Percentiles rank a stretch among this genome's conserved stretches.
Conservation (phyloP, 2,329 filamentous ascomycete genomes). For the Dichotomopilus funicola region DNA sequence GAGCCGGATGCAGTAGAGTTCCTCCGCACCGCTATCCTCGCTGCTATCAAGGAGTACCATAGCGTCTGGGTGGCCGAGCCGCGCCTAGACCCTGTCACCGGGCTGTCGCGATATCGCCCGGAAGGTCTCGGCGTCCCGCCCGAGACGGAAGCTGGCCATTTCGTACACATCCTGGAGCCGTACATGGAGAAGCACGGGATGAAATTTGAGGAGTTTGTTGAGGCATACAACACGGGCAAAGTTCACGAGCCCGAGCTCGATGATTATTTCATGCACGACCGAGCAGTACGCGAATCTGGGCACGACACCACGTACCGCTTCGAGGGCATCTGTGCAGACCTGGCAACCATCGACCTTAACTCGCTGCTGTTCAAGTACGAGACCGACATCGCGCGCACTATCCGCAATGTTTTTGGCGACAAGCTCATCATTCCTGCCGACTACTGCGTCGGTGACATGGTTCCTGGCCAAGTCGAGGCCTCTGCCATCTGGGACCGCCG, state of each 20-base stretch:
- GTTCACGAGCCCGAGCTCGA: constrained; percentile 84
- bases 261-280: constrained; percentile 92
- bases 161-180: constrained; percentile 73
- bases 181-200: constrained; percentile 80
- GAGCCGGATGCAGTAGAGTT: constrained; percentile 77
- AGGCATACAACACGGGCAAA: constrained; percentile 73
- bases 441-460: constrained; percentile 64
- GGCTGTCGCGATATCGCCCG: constrained; percentile 78
- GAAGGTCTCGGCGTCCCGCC: constrained; percentile 81
- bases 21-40: constrained; percentile 69
- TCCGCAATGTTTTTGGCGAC: constrained; percentile 78
- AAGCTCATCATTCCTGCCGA: constrained; percentile 74
- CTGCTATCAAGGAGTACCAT: constrained; percentile 95
- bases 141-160: constrained; percentile 84
- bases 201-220: constrained; percentile 76
- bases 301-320: constrained; percentile 95
- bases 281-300: constrained; percentile 90
- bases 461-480: constrained; percentile 65
- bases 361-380: constrained; percentile 96
- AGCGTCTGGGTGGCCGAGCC: constrained; percentile 79
- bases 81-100: constrained; percentile 68
- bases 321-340: constrained; percentile 77
- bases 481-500: constrained; percentile 88
- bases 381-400: constrained; percentile 80
- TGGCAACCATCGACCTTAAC: constrained; percentile 93